Conservation (phyloP, 2,329 filamentous ascomycete species). For the Claviceps fusiformis region DNA sequence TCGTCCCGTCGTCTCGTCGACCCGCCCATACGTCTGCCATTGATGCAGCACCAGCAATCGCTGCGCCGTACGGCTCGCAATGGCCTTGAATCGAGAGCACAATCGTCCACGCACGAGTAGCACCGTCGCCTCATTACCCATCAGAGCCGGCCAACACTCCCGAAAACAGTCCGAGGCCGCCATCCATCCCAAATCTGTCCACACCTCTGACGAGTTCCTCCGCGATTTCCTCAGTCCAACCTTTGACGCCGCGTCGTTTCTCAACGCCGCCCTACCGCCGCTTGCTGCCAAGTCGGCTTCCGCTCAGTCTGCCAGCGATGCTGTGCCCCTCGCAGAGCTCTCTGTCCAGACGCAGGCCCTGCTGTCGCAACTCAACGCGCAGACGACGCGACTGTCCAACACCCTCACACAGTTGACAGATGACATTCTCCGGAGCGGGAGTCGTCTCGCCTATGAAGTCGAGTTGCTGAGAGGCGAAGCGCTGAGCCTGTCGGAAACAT, state of each 20-base stretch:
- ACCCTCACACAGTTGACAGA: conserved; percentile 83
- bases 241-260: conserved; percentile 75
- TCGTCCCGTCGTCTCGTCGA: no score
- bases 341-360: conserved; percentile 70
- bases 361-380: conserved; percentile 77
- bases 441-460: conserved; percentile 83
- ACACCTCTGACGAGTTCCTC: conserved; percentile 59
- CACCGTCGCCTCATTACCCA: conserved; percentile 15
- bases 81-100: conserved; percentile 19
- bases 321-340: conserved; percentile 57
- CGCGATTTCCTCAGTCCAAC: conserved; percentile 59
- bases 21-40: neutral
- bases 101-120: conserved; percentile 35
- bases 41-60: neutral
- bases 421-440: conserved; percentile 82
- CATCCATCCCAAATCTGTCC: conserved; percentile 38
- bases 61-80: conserved; percentile 5
- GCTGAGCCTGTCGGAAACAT: conserved; percentile 61
- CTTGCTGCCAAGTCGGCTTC: conserved; percentile 34
- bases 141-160: conserved; percentile 26
- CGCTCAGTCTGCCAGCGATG: conserved; percentile 14
- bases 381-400: conserved; percentile 69
- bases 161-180: conserved; percentile 24
- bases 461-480: conserved; percentile 86
- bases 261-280: conserved; percentile 66